Evolutionary conservation across 257 asterid species (phyloP).

Genomic region (Gentiana dahurica): DNA sequence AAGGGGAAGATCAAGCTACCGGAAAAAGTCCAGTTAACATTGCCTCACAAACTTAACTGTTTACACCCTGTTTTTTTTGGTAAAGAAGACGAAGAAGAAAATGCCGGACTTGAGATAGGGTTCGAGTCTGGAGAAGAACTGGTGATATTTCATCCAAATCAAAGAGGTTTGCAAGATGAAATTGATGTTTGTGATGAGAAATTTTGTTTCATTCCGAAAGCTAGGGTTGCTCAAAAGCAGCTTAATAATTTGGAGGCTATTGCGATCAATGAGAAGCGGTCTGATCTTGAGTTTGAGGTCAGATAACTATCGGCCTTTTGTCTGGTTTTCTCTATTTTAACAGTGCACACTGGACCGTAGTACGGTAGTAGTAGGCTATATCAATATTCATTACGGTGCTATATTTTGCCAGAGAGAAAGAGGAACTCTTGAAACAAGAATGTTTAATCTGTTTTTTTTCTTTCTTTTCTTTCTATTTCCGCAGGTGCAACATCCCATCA

Average conservation of each 20-base stretch:
- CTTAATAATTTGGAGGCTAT: background rate
- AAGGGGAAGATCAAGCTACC: conserved; percentile 9
- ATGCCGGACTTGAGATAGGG: background rate
- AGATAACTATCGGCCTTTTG: background rate
- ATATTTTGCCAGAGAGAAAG: too few relatives aligned
- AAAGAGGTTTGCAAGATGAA: background rate
- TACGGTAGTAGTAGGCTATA: too few relatives aligned
- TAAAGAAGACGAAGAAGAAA: background rate
- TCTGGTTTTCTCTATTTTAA: too few relatives aligned
- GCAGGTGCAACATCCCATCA: too few relatives aligned
- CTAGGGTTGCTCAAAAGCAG: background rate
- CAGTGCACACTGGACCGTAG: too few relatives aligned
- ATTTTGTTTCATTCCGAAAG: background rate
- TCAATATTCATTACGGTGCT: too few relatives aligned
- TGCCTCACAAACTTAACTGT: conserved; percentile 6
- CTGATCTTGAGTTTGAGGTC: conserved; percentile 19
- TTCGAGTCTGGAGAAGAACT: conserved; percentile 12
- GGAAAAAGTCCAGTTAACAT: background rate
- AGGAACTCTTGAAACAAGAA: too few relatives aligned
- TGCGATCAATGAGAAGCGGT: conserved; percentile 10
- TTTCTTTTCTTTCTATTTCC: too few relatives aligned
- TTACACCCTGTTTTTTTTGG: conserved; percentile 2
- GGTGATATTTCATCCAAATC: conserved; percentile 10
- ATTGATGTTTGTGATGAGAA: background rate
- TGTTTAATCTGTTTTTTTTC: too few relatives aligned